Conservation (phyloP, 805 yeast genomes). For the Yarrowia sp. region DNA sequence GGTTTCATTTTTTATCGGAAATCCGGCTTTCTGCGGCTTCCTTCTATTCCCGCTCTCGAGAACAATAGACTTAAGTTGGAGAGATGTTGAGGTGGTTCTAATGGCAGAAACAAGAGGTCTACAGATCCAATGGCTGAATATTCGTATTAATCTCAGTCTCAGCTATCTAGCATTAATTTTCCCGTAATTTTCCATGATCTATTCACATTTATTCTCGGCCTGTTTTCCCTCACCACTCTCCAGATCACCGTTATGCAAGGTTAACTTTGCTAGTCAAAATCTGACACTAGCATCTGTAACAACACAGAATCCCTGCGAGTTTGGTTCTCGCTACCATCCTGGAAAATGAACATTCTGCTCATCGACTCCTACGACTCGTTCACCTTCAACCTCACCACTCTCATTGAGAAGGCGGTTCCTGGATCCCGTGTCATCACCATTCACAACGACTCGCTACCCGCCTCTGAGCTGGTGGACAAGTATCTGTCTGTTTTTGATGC, state of each 20-base stretch:
- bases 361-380: conserved; percentile 96
- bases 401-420: conserved; percentile 61
- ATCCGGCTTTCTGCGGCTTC: conserved; percentile 31
- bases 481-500: conserved; percentile 68
- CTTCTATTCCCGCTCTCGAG: conserved; percentile 28
- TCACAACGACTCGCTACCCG: conserved; percentile 64
- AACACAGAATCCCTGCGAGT: neutral
- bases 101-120: too few relatives aligned
- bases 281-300: conserved; percentile 7
- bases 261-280: conserved; percentile 36
- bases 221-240: neutral
- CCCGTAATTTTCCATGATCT: neutral
- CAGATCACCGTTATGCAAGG: conserved; percentile 37
- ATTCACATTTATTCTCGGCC: neutral
- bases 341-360: conserved; percentile 56
- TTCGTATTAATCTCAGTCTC: too few relatives aligned
- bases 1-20: neutral
- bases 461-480: conserved; percentile 49
- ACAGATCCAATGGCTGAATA: too few relatives aligned
- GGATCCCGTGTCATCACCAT: conserved; percentile 60
- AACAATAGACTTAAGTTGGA: conserved; percentile 13
- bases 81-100: neutral
- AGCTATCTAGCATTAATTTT: neutral
- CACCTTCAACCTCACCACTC: conserved; percentile 76
- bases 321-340: neutral